phyloP scores from a whole-genome alignment of 202 grass and related monocot genomes.

The Zizania palustris region DNA sequence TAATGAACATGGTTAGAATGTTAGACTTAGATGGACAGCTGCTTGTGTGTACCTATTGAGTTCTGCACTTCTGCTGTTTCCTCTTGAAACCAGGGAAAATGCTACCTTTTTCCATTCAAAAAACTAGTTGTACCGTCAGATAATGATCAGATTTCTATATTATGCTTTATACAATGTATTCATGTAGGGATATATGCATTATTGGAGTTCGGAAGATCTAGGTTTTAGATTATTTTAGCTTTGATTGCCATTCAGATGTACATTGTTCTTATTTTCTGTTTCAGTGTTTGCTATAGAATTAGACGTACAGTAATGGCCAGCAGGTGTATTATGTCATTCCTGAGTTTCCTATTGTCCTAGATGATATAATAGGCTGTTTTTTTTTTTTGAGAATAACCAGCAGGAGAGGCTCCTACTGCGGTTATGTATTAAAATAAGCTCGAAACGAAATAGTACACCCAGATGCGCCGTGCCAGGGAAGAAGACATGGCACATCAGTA shows the following conservation, averaged over 20 bases:
- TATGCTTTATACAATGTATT: neutral
- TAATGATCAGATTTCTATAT: neutral
- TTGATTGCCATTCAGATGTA: neutral
- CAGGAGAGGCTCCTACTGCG: too few species aligned
- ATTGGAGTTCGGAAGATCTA: neutral
- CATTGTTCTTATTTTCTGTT: neutral
- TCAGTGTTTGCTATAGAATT: neutral
- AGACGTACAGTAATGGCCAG: neutral
- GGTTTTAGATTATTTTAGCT: neutral
- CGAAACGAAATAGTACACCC: too few species aligned
- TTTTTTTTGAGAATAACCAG: too few species aligned
- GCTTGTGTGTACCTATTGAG: neutral
- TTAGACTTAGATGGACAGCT: neutral
- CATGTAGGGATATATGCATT: neutral
- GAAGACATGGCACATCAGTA: too few species aligned
- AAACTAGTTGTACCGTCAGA: neutral
- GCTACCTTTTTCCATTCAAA: neutral
- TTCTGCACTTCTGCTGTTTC: neutral
- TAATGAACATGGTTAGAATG: neutral
- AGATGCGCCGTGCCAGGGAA: too few species aligned
- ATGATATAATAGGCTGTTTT: neutral
- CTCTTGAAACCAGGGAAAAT: neutral
- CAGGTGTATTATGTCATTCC: neutral
- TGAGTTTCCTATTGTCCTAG: neutral
- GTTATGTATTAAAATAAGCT: too few species aligned